Conservation (phyloP, 2,329 filamentous ascomycete genomes). For the Colletotrichum incanum region DNA sequence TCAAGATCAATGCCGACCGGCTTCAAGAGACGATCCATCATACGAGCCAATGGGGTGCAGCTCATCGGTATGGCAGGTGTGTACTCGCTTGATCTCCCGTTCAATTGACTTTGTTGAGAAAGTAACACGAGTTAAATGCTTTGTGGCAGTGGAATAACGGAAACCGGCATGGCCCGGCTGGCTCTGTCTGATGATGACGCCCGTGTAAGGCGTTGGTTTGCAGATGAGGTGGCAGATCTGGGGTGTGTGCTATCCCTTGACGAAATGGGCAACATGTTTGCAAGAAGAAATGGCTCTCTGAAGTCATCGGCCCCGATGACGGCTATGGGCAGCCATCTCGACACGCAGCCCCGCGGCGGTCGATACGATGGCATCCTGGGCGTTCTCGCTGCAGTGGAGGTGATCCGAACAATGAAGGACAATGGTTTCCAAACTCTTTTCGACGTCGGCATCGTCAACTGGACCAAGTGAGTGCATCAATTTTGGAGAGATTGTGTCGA, state of each 20-base stretch:
- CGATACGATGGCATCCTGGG: conserved; percentile 86
- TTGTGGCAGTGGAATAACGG: conserved; percentile 49
- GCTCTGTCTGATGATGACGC: conserved; percentile 81
- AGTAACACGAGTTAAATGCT: too few relatives aligned
- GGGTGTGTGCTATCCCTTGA: conserved; percentile 80
- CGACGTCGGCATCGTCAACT: conserved; percentile 82
- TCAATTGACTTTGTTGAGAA: background rate
- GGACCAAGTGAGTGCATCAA: conserved; percentile 73
- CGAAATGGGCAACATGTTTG: conserved; percentile 87
- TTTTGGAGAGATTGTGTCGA: too few relatives aligned
- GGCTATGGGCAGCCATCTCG: conserved; percentile 78
- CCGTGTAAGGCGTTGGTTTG: conserved; percentile 82
- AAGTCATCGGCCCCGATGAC: conserved; percentile 75
- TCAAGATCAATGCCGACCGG: conserved; percentile 50
- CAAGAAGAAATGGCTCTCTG: conserved; percentile 74
- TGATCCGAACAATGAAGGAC: conserved; percentile 78
- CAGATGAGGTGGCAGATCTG: conserved; percentile 71
- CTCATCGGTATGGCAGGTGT: conserved; percentile 50
- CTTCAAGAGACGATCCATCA: conserved; percentile 51
- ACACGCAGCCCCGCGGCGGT: conserved; percentile 76
- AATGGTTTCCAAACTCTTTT: conserved; percentile 78
- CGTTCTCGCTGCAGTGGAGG: conserved; percentile 80
- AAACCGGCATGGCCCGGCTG: conserved; percentile 85
- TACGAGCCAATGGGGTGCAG: conserved; percentile 53
- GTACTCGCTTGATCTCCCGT: conserved; percentile 15